phyloP scores from a whole-genome alignment of 2,329 filamentous ascomycete genomes.

The Myriosclerotinia duriaeana region DNA sequence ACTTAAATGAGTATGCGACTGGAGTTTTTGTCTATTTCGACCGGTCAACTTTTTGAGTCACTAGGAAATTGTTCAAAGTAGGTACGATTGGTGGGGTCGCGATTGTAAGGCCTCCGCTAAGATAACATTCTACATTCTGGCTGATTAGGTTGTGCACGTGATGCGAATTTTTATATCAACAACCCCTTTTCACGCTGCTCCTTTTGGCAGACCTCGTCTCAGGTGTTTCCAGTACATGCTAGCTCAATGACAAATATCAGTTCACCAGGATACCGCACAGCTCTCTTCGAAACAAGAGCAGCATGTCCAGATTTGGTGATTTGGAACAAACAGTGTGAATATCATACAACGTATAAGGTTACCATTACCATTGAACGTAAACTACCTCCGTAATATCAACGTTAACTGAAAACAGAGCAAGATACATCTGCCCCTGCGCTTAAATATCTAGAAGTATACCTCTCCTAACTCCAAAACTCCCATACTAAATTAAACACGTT shows the following conservation, averaged over 20 bases:
- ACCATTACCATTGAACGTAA: conserved; percentile 1
- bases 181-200: conserved; percentile 16
- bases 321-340: conserved; percentile 1
- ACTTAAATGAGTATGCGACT: conserved; percentile 12
- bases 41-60: conserved; percentile 23
- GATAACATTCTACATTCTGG: conserved; percentile 25
- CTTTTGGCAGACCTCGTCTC: neutral
- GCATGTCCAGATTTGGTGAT: neutral
- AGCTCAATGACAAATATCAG: neutral
- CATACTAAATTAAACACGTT: conserved; percentile 16
- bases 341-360: neutral
- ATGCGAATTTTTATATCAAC: neutral
- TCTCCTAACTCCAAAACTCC: conserved; percentile 23
- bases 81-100: conserved; percentile 21
- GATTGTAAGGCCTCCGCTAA: conserved; percentile 22
- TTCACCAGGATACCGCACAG: neutral
- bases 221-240: neutral
- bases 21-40: neutral
- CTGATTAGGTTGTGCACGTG: conserved; percentile 10
- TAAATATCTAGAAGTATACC: conserved; percentile 19
- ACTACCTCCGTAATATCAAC: conserved; percentile 6
- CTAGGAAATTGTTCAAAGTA: conserved; percentile 24
- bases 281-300: conserved; percentile 7
- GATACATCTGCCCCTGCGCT: conserved; percentile 8
- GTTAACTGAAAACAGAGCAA: conserved; percentile 3